phyloP scores from a whole-genome alignment of 495 filamentous ascomycete species.

The Hypoxylon fragiforme region DNA sequence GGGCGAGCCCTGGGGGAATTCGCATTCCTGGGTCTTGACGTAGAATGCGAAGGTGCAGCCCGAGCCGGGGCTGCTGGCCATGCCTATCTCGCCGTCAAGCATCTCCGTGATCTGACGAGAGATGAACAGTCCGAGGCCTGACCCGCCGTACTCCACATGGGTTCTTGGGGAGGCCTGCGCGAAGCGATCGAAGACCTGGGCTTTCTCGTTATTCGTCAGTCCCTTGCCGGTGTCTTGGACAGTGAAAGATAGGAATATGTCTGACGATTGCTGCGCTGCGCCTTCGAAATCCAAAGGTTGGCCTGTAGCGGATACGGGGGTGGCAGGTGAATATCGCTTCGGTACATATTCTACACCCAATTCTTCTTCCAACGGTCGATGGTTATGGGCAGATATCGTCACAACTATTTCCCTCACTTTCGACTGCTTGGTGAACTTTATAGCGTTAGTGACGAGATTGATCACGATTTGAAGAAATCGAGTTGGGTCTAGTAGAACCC shows the following conservation, averaged over 20 bases:
- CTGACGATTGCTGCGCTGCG: slow-evolving; percentile 40
- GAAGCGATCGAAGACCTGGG: slow-evolving; percentile 72
- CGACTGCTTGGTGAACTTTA: slow-evolving; percentile 71
- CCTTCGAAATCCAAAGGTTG: slow-evolving; percentile 41
- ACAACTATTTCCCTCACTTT: slow-evolving; percentile 57
- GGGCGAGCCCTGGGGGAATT: not conserved
- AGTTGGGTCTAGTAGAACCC: slow-evolving; percentile 70
- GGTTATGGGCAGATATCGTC: slow-evolving; percentile 56
- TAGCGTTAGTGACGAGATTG: slow-evolving; percentile 71
- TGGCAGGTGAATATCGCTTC: slow-evolving; percentile 8
- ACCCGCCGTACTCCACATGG: slow-evolving; percentile 75
- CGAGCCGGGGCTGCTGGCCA: slow-evolving; percentile 64
- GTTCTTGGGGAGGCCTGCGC: slow-evolving; percentile 75
- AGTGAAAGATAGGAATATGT: slow-evolving; percentile 64
- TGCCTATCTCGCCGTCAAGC: slow-evolving; percentile 76
- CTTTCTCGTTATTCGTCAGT: slow-evolving; percentile 66
- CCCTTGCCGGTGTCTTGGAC: slow-evolving; percentile 77
- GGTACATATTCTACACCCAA: slow-evolving; percentile 47
- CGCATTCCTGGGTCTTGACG: slow-evolving; percentile 54
- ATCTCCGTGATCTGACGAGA: slow-evolving; percentile 71
- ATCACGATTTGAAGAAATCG: slow-evolving; percentile 73
- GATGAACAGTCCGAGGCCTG: slow-evolving; percentile 78
- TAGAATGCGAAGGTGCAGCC: slow-evolving; percentile 83
- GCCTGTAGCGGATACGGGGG: not conserved
- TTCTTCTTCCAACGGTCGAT: slow-evolving; percentile 48